Percentiles rank a stretch among this genome's conserved stretches.
These are phyloP conservation scores for Delphinella strobiligena DNA, from an alignment of 2,329 filamentous ascomycete species.

Conservation along the genomic window DNA sequence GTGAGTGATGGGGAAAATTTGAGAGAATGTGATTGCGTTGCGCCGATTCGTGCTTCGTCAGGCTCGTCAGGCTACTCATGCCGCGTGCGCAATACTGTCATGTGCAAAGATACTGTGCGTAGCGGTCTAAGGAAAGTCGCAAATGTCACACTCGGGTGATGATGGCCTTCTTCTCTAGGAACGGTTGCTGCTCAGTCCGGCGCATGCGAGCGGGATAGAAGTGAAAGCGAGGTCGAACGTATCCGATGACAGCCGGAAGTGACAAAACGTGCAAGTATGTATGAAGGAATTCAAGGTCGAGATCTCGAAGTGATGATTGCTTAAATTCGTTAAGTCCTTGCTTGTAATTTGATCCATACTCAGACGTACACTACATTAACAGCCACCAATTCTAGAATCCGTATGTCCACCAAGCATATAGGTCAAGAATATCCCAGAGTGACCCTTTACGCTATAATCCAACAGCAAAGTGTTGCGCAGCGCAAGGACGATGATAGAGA, in stretches of 20 bases:
- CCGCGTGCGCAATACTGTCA: neutral
- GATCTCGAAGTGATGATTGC: neutral
- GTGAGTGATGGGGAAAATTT: too few species aligned
- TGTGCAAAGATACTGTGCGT: neutral
- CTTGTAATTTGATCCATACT: neutral
- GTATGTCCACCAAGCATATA: neutral
- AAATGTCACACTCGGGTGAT: too few species aligned
- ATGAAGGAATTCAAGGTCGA: neutral
- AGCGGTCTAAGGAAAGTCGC: neutral
- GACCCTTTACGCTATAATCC: too few species aligned
- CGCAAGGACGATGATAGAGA: neutral
- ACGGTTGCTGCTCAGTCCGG: too few species aligned
- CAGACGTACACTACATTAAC: neutral
- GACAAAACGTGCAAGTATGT: neutral
- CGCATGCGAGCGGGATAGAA: too few species aligned
- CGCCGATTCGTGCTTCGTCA: neutral
- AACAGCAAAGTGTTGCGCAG: neutral
- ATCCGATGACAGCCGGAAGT: neutral
- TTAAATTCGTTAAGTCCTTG: neutral
- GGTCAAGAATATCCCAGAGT: too few species aligned
- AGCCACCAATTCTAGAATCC: neutral
- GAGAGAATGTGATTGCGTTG: neutral
- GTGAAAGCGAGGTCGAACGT: too few species aligned
- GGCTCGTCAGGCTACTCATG: neutral
- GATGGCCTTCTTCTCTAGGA: too few species aligned